phyloP scores from a whole-genome alignment of 176 grass and related monocot genomes.

The Guadua angustifolia region DNA sequence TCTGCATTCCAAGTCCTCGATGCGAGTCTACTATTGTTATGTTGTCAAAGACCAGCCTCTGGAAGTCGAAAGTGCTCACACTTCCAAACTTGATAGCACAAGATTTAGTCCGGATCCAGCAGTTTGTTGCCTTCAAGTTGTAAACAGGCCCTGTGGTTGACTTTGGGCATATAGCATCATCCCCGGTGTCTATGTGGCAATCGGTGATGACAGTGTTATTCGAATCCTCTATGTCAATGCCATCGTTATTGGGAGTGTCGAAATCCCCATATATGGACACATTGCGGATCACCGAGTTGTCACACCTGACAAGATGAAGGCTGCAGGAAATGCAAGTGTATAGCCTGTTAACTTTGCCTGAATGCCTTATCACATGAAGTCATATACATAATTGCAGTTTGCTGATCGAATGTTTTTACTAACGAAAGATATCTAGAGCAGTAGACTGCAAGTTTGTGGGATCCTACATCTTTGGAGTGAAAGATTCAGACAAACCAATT shows the following conservation, averaged over 20 bases:
- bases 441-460: too few relatives aligned
- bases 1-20: conserved; percentile 85
- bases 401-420: too few relatives aligned
- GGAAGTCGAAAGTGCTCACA: conserved; percentile 63
- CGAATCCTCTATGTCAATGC: conserved; percentile 82
- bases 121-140: conserved; percentile 73
- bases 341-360: neutral
- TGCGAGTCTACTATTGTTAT: conserved; percentile 85
- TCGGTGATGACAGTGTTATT: conserved; percentile 76
- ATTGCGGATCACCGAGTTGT: conserved; percentile 63
- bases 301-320: conserved; percentile 79
- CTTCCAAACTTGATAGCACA: conserved; percentile 89
- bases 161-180: conserved; percentile 82
- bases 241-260: conserved; percentile 80
- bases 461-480: too few relatives aligned
- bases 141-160: conserved; percentile 64
- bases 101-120: conserved; percentile 90
- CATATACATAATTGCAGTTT: too few relatives aligned
- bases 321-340: conserved; percentile 44
- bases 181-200: conserved; percentile 80
- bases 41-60: conserved; percentile 58
- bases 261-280: conserved; percentile 83
- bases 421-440: too few relatives aligned
- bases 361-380: neutral
- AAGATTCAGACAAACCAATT: too few relatives aligned